Evolutionary conservation across 2,329 filamentous ascomycete genomes (phyloP).

Genomic region (Neofusicoccum parvum): DNA sequence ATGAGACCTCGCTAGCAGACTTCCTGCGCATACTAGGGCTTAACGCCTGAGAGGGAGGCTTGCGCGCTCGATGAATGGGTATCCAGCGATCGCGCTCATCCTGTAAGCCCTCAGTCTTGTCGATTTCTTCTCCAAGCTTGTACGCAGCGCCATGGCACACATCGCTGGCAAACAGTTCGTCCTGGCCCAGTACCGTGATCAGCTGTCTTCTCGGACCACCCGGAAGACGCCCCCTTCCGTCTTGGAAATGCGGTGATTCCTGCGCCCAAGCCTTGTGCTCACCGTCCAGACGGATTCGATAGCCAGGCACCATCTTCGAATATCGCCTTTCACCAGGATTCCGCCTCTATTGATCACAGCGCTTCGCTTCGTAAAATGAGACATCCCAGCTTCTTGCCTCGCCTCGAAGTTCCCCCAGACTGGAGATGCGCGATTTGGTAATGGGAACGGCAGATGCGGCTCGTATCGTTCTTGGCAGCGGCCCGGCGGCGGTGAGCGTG

Average conservation of each 20-base stretch:
- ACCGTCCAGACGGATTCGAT: background rate
- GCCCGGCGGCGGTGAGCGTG: constrained; percentile 1
- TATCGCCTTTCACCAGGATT: background rate
- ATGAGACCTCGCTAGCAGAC: background rate
- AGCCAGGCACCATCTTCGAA: background rate
- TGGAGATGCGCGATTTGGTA: background rate
- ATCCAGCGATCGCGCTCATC: background rate
- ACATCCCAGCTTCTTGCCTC: background rate
- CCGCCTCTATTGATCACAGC: background rate
- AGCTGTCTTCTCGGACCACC: background rate
- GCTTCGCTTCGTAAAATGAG: background rate
- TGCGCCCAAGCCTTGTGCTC: background rate
- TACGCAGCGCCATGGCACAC: background rate
- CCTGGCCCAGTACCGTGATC: background rate
- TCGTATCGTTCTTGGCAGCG: constrained; percentile 8
- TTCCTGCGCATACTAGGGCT: background rate
- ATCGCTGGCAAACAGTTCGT: background rate
- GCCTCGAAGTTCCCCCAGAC: background rate
- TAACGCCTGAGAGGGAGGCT: background rate
- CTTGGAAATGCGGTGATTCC: background rate
- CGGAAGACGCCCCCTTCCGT: background rate
- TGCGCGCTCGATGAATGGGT: background rate
- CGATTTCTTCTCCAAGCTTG: background rate
- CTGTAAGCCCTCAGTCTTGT: background rate
- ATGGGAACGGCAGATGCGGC: constrained; percentile 11